Base-by-base conservation (phyloP, 805 yeast species). In the Isabelozyma gotoi region DNA sequence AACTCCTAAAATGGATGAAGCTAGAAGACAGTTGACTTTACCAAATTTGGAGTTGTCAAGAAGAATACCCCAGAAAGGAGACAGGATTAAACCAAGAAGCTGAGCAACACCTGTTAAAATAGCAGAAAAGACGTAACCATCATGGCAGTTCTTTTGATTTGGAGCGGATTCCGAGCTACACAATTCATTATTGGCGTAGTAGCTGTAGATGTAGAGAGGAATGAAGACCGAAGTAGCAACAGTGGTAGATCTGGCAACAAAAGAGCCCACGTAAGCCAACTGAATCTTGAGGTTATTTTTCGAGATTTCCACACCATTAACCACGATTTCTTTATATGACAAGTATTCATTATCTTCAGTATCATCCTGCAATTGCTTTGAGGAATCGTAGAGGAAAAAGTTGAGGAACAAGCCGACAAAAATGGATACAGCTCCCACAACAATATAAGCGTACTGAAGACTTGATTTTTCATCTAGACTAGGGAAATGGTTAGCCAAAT, bases 101-200 rank as follows among this genome's bases (percentile, higher is more conserved):
- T 84, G 84, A 3, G 81, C 71, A n/a, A 83, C 74, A 7, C 92
- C 92, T 0, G 86, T 77, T 21, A 85, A 62, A 35, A 85, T 81
- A 1, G 89, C 87, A 14, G 88, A 78, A 45, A 77, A 74, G 7
- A 82, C 68, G 49, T 80, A 83, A 0, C 86, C 88, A 33, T 82
- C 84, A 40, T 76, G 74, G 53, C 90, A 84, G 18, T 62, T 65
- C 16, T 57, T 71, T 55, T 53, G 66, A 32, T 53, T 55, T 4
- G 63, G 60, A 19, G 43, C 41, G 4, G 53, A 52, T 11, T 39
- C 44, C 14, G 42, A 36, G 3, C 46, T 51, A 42, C 55, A 72
- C 47, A 49, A 41, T 33, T 61, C 65, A 5, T 53, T 53, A 1
- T 60, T 49, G 7, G 43, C 42, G 59, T 71, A 85, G 64, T 74